Evolutionary conservation across 257 asterid genomes (phyloP), one percentile per base, ranked within the genome.

Genomic region (Ophiorrhiza pumila): DNA sequence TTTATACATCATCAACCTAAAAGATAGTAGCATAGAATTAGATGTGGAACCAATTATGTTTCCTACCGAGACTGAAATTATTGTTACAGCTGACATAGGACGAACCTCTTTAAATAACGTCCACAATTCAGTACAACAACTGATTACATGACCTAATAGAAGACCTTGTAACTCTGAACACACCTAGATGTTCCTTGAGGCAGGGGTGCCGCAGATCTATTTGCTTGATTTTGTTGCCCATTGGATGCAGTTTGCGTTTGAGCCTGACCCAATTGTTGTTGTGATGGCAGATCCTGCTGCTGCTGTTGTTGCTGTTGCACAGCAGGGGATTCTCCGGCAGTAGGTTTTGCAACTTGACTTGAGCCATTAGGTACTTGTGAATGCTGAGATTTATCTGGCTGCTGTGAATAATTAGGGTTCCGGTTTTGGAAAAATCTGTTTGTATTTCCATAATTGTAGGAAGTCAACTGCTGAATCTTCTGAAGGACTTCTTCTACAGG

Each of bases 151-250:
- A 86, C 90, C 96, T 88, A 89, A 79, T 83, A 80, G 85, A 93
- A 88, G 93, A 86, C 89, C 90, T 89, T 87, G 87, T 82, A 74
- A 79, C 86, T 85, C 87, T 78, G 90, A 84, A 93, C 98, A 88
- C 91, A 93, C 98, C 98, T 93, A 91, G 96, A 84, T 82, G 92
- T 85, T 88, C 97, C 98, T 87, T 89, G 97, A 77, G 98, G 97
- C 84, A 93, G 87, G 77, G 96, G 86, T 70, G 89, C 78, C 1
- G 96, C 88, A 41, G 65, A 76, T 85, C 84, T 87, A 85, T 75
- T 87, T 67, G 87, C 81, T 83, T 85, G 97, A 80, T 77, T 93
- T 80, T 83, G 95, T 84, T 80, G 96, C 80, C 81, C 83, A 77
- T 52, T 78, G 73, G 87, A 76, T 76, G 80, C 74, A 82, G 79